Percentiles rank a stretch among this genome's conserved stretches.
Evolutionary conservation across 495 filamentous ascomycete species (phyloP).

Genomic region (Aspergillus homomorphus): DNA sequence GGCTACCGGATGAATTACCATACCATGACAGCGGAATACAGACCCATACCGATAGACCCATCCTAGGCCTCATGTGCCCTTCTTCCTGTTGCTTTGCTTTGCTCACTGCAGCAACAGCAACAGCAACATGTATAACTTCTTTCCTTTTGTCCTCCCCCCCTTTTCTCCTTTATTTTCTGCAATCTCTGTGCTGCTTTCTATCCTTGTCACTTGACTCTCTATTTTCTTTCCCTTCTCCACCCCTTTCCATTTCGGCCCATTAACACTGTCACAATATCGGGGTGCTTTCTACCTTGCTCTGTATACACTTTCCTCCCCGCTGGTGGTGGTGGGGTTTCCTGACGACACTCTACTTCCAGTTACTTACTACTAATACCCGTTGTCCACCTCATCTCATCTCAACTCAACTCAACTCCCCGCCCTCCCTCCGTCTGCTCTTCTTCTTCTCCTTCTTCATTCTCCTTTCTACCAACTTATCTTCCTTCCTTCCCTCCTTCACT

Average conservation of each 20-base stretch:
- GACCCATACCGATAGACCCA: neutral
- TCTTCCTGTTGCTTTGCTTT: no score
- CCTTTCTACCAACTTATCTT: neutral
- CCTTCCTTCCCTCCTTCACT: conserved; percentile 1
- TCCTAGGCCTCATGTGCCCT: no score
- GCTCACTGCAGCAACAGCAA: no score
- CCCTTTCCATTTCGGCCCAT: neutral
- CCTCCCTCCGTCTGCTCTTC: conserved; percentile 3
- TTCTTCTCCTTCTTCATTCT: conserved; percentile 2
- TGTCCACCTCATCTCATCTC: conserved; percentile 15
- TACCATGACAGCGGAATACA: neutral
- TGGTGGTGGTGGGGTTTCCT: conserved; percentile 25
- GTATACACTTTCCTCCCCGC: conserved; percentile 9
- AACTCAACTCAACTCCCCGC: conserved; percentile 10
- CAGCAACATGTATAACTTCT: no score
- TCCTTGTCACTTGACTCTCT: no score
- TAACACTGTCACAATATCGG: neutral
- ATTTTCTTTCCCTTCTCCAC: neutral
- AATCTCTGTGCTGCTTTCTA: no score
- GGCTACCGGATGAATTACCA: neutral
- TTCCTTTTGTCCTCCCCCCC: no score
- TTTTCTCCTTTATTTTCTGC: no score
- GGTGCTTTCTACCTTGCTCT: neutral
- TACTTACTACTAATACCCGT: conserved; percentile 9
- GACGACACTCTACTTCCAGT: conserved; percentile 18